phyloP scores from a whole-genome alignment of 2,329 filamentous ascomycete species.

The Paraphoma sp. region DNA sequence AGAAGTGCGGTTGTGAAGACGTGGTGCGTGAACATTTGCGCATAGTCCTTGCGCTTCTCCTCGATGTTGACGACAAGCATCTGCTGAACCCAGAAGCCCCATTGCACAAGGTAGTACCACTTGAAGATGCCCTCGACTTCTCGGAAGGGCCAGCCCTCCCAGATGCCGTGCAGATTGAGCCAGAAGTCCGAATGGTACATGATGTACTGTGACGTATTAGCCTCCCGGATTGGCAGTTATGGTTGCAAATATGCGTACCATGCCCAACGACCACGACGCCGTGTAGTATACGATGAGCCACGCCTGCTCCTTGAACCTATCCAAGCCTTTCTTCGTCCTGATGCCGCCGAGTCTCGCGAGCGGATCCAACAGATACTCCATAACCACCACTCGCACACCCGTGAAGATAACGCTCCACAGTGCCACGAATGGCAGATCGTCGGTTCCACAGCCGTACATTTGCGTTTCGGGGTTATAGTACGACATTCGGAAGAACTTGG shows the following conservation, averaged over 20 bases:
- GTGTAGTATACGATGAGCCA: conserved; percentile 88
- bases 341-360: conserved; percentile 76
- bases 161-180: conserved; percentile 77
- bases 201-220: conserved; percentile 68
- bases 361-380: conserved; percentile 87
- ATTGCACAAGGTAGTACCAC: conserved; percentile 87
- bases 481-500: conserved; percentile 85
- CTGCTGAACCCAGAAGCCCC: conserved; percentile 93
- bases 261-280: conserved; percentile 81
- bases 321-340: conserved; percentile 74
- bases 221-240: neutral
- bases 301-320: conserved; percentile 91
- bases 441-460: conserved; percentile 76
- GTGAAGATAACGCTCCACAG: conserved; percentile 87
- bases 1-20: conserved; percentile 86
- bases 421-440: conserved; percentile 79
- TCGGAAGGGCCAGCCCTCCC: conserved; percentile 83
- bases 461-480: conserved; percentile 76
- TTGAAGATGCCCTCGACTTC: conserved; percentile 79
- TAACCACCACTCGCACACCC: conserved; percentile 79
- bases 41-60: conserved; percentile 90
- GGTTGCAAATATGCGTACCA: conserved; percentile 62
- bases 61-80: conserved; percentile 95
- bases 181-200: conserved; percentile 80
- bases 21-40: conserved; percentile 95